Evolutionary conservation across 2,329 filamentous ascomycete species (phyloP).

Genomic region (Xylariaceae sp.): DNA sequence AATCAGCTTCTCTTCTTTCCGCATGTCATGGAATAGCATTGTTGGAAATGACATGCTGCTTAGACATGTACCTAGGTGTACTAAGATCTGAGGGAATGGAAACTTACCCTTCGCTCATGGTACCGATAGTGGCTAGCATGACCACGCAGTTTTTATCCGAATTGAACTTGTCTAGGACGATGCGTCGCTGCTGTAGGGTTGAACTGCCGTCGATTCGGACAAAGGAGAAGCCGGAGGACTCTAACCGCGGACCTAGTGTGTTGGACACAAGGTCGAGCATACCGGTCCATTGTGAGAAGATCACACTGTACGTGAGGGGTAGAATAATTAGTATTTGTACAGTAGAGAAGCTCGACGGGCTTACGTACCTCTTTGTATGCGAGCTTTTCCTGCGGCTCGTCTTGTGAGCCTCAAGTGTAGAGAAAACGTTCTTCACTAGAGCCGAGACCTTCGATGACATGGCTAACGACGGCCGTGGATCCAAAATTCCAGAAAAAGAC

Average conservation of each 20-base stretch:
- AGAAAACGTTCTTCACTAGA: not conserved
- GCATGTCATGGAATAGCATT: too few species aligned
- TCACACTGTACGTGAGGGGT: constrained; percentile 21
- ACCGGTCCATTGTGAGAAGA: constrained; percentile 28
- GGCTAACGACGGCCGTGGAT: not conserved
- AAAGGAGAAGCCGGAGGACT: constrained; percentile 9
- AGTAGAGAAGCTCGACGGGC: not conserved
- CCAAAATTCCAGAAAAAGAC: not conserved
- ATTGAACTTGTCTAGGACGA: constrained; percentile 17
- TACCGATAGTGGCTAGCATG: constrained; percentile 31
- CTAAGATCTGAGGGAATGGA: not conserved
- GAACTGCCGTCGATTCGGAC: constrained; percentile 28
- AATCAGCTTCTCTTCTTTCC: not conserved
- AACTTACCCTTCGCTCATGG: constrained; percentile 28
- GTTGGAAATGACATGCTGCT: too few species aligned
- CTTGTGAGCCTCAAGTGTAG: not conserved
- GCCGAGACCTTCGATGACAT: not conserved
- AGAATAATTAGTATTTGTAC: not conserved
- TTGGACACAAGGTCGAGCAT: constrained; percentile 29
- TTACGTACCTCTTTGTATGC: not conserved
- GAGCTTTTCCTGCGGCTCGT: not conserved
- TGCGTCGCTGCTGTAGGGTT: constrained; percentile 6
- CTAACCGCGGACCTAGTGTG: constrained; percentile 8
- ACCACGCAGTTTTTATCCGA: constrained; percentile 19
- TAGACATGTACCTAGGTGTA: too few species aligned